Conservation (phyloP, 345 rosid species). For the Aquilaria malaccensis region DNA sequence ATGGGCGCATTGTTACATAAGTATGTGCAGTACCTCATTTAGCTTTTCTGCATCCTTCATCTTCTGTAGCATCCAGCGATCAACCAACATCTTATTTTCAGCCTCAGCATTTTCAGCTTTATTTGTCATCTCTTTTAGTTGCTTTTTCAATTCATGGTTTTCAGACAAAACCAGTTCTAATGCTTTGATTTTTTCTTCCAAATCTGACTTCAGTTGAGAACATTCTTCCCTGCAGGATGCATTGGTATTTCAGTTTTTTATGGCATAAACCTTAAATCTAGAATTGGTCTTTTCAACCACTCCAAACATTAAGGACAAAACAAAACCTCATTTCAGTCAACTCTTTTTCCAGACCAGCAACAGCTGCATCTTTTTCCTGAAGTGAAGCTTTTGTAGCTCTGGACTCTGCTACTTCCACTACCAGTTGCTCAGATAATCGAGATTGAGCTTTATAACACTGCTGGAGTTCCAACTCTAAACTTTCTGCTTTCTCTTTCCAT, state of each 20-base stretch:
- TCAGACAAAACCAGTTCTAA: constrained; percentile 59
- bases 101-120: constrained; percentile 77
- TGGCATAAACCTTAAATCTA: constrained; percentile 6
- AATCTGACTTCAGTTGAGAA: constrained; percentile 38
- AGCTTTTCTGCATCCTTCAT: constrained; percentile 97
- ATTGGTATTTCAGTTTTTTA: constrained; percentile 7
- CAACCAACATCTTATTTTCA: constrained; percentile 83
- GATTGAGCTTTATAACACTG: constrained; percentile 96
- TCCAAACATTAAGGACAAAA: constrained; percentile 4
- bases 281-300: too few relatives aligned
- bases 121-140: constrained; percentile 50
- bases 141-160: constrained; percentile 47
- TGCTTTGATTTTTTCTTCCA: constrained; percentile 60
- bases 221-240: constrained; percentile 54
- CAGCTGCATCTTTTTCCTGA: constrained; percentile 59
- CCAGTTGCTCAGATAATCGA: constrained; percentile 81
- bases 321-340: constrained; percentile 44
- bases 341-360: constrained; percentile 43
- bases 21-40: constrained; percentile 61
- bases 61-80: constrained; percentile 97
- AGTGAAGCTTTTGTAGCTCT: constrained; percentile 62
- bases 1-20: not conserved
- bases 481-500: constrained; percentile 92
- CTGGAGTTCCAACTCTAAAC: constrained; percentile 70
- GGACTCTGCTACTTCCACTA: constrained; percentile 75